Percentiles rank a stretch among this genome's conserved stretches.
phyloP scores from a whole-genome alignment of 2,329 filamentous ascomycete genomes.

The Ceratocystis papillata region DNA sequence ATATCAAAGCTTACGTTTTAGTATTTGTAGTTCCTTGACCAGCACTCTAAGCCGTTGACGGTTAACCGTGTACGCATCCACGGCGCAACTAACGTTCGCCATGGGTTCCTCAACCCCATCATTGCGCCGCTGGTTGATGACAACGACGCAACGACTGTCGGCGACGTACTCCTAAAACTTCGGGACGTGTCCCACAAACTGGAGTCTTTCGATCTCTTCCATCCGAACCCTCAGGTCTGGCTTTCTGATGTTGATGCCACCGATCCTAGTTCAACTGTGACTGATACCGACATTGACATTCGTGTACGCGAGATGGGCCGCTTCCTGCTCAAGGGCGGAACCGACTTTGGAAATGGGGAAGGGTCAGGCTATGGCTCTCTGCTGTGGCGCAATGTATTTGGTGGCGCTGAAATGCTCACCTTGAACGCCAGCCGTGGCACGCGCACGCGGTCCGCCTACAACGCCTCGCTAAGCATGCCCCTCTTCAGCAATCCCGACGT shows the following conservation, averaged over 20 bases:
- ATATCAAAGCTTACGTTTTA: not conserved
- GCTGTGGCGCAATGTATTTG: conserved; percentile 82
- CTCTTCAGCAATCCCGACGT: conserved; percentile 75
- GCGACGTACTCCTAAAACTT: conserved; percentile 65
- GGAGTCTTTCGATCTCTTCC: conserved; percentile 75
- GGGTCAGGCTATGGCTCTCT: conserved; percentile 86
- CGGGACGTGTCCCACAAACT: conserved; percentile 58
- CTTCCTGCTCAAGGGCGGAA: conserved; percentile 84
- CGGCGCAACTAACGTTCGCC: conserved; percentile 72
- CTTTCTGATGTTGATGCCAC: conserved; percentile 60
- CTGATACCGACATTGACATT: conserved; percentile 73
- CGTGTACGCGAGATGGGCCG: conserved; percentile 72
- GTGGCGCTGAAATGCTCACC: conserved; percentile 80
- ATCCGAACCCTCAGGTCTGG: conserved; percentile 69
- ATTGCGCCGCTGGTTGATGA: conserved; percentile 64
- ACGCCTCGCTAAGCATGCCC: conserved; percentile 71
- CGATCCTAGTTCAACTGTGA: conserved; percentile 58
- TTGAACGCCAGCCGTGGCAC: conserved; percentile 83
- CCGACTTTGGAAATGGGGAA: conserved; percentile 85
- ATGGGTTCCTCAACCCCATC: conserved; percentile 69
- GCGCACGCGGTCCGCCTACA: conserved; percentile 82
- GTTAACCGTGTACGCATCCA: conserved; percentile 56
- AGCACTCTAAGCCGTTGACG: conserved; percentile 76
- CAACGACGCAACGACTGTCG: conserved; percentile 55
- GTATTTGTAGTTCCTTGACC: conserved; percentile 56